These are phyloP conservation scores for Collariella sp. DNA, from an alignment of 495 filamentous ascomycete genomes.

Conservation along the genomic window DNA sequence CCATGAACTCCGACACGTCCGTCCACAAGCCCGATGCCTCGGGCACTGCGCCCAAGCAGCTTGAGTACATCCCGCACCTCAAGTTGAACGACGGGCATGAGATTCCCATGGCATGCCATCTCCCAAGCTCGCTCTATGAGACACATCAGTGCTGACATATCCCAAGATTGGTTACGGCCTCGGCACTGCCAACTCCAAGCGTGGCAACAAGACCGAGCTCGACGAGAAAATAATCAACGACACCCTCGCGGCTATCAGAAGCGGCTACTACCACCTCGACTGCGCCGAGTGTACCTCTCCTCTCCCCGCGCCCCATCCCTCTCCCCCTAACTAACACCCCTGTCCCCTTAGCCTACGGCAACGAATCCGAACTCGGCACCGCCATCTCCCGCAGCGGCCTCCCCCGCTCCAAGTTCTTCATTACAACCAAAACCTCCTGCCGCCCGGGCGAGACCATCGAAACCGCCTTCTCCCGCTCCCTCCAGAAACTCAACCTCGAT, in stretches of 20 bases:
- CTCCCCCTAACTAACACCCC: background rate
- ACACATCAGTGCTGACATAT: background rate
- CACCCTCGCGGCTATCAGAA: slow-evolving; percentile 58
- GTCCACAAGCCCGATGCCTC: slow-evolving; percentile 21
- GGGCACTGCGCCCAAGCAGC: slow-evolving; percentile 28
- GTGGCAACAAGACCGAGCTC: slow-evolving; percentile 28
- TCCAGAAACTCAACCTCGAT: slow-evolving; percentile 64
- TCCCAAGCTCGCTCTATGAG: too few relatives aligned
- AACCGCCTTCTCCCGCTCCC: slow-evolving; percentile 56
- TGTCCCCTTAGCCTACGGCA: slow-evolving; percentile 55
- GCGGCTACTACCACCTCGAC: slow-evolving; percentile 70
- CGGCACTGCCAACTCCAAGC: slow-evolving; percentile 39
- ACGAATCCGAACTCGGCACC: slow-evolving; percentile 64
- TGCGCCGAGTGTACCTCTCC: slow-evolving; percentile 53
- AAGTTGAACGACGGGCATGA: slow-evolving; percentile 65
- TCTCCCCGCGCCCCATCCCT: background rate
- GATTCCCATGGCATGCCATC: slow-evolving; percentile 60
- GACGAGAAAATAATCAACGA: slow-evolving; percentile 49
- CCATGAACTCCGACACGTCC: slow-evolving; percentile 32
- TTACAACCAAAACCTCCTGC: slow-evolving; percentile 65
- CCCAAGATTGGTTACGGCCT: slow-evolving; percentile 66
- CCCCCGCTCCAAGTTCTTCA: slow-evolving; percentile 59
- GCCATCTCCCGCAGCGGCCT: slow-evolving; percentile 63
- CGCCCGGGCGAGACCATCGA: slow-evolving; percentile 49
- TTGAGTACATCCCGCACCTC: slow-evolving; percentile 33